Percentiles rank a stretch among this genome's conserved stretches.
These are phyloP conservation scores for Phragmites australis DNA, from an alignment of 176 grass and related monocot genomes.

Conservation along the genomic window DNA sequence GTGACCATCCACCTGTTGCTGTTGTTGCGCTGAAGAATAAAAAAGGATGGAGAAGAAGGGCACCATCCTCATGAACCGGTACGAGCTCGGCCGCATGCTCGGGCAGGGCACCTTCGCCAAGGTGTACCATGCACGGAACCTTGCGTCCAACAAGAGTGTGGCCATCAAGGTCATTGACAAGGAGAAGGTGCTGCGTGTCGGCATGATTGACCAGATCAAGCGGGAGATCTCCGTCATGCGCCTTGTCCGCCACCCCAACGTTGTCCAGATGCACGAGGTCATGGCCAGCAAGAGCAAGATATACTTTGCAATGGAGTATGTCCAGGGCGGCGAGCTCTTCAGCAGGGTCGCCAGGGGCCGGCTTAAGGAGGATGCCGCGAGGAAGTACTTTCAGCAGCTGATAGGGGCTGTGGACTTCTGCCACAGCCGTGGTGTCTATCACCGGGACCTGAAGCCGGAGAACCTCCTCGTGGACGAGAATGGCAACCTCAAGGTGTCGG, in stretches of 20 bases:
- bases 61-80: constrained; percentile 80
- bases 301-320: constrained; percentile 92
- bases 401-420: constrained; percentile 82
- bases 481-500: constrained; percentile 83
- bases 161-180: constrained; percentile 89
- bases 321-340: constrained; percentile 80
- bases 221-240: constrained; percentile 85
- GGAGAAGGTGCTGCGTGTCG: constrained; percentile 80
- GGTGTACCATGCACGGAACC: constrained; percentile 77
- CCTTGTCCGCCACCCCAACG: constrained; percentile 71
- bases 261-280: constrained; percentile 89
- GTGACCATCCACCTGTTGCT: constrained; percentile 25
- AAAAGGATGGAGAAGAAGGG: constrained; percentile 75
- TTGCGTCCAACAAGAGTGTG: constrained; percentile 61
- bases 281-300: constrained; percentile 97
- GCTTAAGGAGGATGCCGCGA: constrained; percentile 63
- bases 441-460: constrained; percentile 88
- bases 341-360: constrained; percentile 58
- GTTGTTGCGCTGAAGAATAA: neutral
- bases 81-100: constrained; percentile 71
- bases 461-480: constrained; percentile 86
- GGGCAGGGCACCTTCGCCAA: constrained; percentile 89
- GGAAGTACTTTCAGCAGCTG: constrained; percentile 79
- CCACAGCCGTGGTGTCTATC: constrained; percentile 86
- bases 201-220: constrained; percentile 93